Conservation (phyloP, 495 filamentous ascomycete genomes). For the Amniculicola lignicola region DNA sequence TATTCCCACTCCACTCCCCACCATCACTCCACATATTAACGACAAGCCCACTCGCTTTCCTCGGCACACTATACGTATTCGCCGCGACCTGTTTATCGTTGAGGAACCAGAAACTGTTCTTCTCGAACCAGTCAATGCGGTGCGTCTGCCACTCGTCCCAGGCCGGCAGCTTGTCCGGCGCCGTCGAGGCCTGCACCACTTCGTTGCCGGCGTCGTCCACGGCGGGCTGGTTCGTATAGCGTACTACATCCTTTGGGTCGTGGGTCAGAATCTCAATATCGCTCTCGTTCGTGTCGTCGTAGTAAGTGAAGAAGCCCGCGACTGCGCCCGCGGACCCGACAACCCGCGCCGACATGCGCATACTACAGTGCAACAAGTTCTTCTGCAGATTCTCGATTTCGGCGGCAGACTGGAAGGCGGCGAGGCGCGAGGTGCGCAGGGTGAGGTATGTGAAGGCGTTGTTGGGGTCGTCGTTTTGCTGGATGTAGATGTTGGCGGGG, state of each 20-base stretch:
- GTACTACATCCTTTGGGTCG: slow-evolving; percentile 20
- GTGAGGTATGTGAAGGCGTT: slow-evolving; percentile 54
- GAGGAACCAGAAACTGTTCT: slow-evolving; percentile 64
- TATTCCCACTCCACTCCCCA: slow-evolving; percentile 69
- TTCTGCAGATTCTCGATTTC: slow-evolving; percentile 59
- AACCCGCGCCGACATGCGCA: slow-evolving; percentile 56
- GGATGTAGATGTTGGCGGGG: slow-evolving; percentile 63
- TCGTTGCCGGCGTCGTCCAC: slow-evolving; percentile 45
- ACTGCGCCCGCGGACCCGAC: slow-evolving; percentile 38
- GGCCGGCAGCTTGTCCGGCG: slow-evolving; percentile 44
- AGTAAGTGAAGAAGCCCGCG: slow-evolving; percentile 44
- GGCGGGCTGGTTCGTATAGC: slow-evolving; percentile 70
- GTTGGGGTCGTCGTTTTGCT: slow-evolving; percentile 22
- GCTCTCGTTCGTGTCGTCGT: slow-evolving; percentile 37
- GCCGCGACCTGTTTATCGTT: slow-evolving; percentile 55
- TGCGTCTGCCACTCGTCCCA: slow-evolving; percentile 71
- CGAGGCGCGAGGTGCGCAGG: slow-evolving; percentile 57
- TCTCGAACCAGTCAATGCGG: slow-evolving; percentile 67
- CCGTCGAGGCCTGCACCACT: slow-evolving; percentile 43
- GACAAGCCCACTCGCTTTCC: slow-evolving; percentile 57
- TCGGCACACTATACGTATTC: slow-evolving; percentile 62
- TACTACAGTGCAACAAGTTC: slow-evolving; percentile 57
- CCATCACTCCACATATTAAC: slow-evolving; percentile 78
- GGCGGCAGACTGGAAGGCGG: slow-evolving; percentile 57
- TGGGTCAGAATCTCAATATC: slow-evolving; percentile 37